A percentile compares a stretch with the other conserved stretches of the same genome.
Conservation (phyloP, 139 green algal genomes). For the Auxenochlorella protothecoides region DNA sequence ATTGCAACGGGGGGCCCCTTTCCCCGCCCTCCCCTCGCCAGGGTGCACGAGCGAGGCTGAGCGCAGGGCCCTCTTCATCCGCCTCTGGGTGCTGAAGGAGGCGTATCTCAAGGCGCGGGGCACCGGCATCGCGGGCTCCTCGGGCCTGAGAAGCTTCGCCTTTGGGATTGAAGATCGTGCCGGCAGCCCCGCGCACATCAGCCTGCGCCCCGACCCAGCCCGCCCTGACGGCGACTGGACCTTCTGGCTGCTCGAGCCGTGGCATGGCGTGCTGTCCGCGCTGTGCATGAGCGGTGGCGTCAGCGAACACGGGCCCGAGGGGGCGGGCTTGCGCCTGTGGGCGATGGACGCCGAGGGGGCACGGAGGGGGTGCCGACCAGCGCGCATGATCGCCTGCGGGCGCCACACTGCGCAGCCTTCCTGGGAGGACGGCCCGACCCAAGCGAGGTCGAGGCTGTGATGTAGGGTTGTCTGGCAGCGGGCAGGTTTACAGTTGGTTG, state of each 20-base stretch:
- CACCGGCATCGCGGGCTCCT: slow-evolving; percentile 44
- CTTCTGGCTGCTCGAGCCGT: not conserved
- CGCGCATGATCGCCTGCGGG: no score
- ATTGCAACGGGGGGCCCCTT: not conserved
- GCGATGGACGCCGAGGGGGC: no score
- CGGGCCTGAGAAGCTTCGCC: slow-evolving; percentile 49
- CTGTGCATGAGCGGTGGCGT: not conserved
- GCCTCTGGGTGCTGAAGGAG: slow-evolving; percentile 72
- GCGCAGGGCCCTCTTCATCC: slow-evolving; percentile 31
- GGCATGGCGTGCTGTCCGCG: not conserved
- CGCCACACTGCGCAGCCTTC: no score
- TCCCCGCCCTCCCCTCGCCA: not conserved
- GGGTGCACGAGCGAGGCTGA: not conserved
- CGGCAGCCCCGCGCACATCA: not conserved
- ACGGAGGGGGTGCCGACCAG: no score
- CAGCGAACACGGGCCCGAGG: not conserved
- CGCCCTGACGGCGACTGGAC: not conserved
- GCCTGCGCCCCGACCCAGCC: not conserved
- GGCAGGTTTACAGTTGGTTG: no score
- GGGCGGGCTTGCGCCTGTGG: no score
- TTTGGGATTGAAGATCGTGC: slow-evolving; percentile 12
- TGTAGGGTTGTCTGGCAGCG: no score
- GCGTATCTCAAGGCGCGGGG: slow-evolving; percentile 67
- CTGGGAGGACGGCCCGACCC: no score
- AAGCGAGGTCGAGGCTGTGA: no score